Conservation (phyloP, 495 filamentous ascomycete genomes). For the Glarea lozoyensis region DNA sequence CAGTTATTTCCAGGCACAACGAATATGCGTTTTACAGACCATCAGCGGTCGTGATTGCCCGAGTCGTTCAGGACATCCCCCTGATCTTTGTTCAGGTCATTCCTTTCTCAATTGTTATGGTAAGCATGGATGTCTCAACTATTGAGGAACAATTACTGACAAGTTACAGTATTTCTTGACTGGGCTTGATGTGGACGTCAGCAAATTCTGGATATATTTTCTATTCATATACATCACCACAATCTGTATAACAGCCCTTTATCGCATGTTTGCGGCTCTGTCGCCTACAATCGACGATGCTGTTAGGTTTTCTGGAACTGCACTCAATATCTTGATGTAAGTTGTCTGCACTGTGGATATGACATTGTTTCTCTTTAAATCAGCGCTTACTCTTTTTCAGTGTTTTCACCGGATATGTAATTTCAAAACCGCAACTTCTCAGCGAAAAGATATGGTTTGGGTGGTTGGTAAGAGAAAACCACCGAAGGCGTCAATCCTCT, state of each 20-base stretch:
- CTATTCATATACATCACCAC: conserved; percentile 63
- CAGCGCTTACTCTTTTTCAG: no score
- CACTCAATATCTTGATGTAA: conserved; percentile 48
- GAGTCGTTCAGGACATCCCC: conserved; percentile 62
- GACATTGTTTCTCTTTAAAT: neutral
- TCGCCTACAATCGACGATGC: conserved; percentile 64
- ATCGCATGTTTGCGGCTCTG: conserved; percentile 68
- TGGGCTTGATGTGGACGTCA: conserved; percentile 51
- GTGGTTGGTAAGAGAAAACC: no score
- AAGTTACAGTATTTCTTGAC: conserved; percentile 50
- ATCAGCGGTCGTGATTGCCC: conserved; percentile 59
- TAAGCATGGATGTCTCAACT: neutral
- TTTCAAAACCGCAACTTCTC: conserved; percentile 35
- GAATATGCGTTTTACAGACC: conserved; percentile 76
- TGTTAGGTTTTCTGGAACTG: conserved; percentile 60
- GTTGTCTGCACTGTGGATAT: conserved; percentile 1
- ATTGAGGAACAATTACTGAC: neutral
- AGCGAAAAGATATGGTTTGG: conserved; percentile 35
- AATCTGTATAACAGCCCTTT: conserved; percentile 54
- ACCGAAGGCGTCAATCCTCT: no score
- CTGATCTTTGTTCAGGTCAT: conserved; percentile 53
- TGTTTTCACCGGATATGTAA: conserved; percentile 48
- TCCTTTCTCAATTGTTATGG: conserved; percentile 53
- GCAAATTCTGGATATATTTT: conserved; percentile 67
- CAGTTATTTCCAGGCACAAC: conserved; percentile 54